Percentiles rank a stretch among this genome's conserved stretches.
phyloP scores from a whole-genome alignment of 208 protist genomes.

The Wallacemonas sp. region DNA sequence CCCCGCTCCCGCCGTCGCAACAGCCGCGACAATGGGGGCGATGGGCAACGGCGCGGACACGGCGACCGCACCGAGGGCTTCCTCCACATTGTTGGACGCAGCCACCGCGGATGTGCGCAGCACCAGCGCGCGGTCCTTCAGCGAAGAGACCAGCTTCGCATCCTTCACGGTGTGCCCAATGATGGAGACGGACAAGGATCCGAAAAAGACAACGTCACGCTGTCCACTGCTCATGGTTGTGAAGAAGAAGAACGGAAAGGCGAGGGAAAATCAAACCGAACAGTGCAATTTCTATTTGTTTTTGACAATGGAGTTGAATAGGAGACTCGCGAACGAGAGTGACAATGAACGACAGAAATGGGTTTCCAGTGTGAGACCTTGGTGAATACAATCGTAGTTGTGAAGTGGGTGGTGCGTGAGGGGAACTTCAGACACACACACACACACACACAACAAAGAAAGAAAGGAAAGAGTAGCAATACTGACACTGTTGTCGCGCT shows the following conservation, averaged over 20 bases:
- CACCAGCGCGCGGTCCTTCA: constrained; percentile 35
- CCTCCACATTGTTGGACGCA: constrained; percentile 27
- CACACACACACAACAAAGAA: too few relatives aligned
- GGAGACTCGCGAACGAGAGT: too few relatives aligned
- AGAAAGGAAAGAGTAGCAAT: too few relatives aligned
- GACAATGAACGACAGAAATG: too few relatives aligned
- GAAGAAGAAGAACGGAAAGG: neutral
- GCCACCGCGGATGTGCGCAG: constrained; percentile 37
- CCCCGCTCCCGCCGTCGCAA: neutral
- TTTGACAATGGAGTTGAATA: too few relatives aligned
- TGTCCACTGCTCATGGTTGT: constrained; percentile 16
- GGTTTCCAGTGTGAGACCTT: too few relatives aligned
- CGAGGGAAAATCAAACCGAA: neutral
- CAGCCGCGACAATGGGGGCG: neutral
- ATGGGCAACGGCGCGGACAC: constrained; percentile 40
- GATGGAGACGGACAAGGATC: constrained; percentile 51
- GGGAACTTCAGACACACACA: too few relatives aligned
- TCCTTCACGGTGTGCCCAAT: constrained; percentile 50
- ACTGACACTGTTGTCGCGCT: too few relatives aligned
- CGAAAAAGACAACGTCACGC: constrained; percentile 64
- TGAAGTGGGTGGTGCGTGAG: too few relatives aligned
- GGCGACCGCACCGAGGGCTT: constrained; percentile 44
- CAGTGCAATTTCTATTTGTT: too few relatives aligned
- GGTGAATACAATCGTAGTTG: too few relatives aligned
- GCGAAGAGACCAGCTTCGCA: constrained; percentile 30